phyloP scores from a whole-genome alignment of 176 grass and related monocot genomes.

The Luzula sylvatica region DNA sequence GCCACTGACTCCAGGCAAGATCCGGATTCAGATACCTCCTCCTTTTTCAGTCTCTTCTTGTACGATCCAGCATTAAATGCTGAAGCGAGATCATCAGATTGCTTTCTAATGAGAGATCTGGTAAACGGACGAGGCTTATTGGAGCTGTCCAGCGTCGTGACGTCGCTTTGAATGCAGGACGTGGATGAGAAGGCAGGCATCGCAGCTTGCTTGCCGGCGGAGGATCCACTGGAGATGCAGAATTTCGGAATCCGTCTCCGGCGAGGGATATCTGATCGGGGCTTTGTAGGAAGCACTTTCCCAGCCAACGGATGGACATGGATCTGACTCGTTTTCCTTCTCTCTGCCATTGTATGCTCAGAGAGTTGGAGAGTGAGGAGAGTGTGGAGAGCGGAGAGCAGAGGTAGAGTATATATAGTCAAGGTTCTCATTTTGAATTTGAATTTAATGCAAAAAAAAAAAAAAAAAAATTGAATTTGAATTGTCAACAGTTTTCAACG shows the following conservation, averaged over 20 bases:
- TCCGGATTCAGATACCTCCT: slow-evolving; percentile 2
- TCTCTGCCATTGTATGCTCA: background rate
- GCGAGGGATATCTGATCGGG: slow-evolving; percentile 20
- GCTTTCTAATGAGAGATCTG: slow-evolving; percentile 12
- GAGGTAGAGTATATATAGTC: too few relatives aligned
- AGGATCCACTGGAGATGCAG: background rate
- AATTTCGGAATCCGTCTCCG: slow-evolving; percentile 11
- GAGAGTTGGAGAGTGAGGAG: background rate
- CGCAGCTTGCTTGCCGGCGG: background rate
- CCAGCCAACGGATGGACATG: background rate
- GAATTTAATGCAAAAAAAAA: too few relatives aligned
- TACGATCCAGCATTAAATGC: background rate
- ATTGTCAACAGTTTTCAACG: too few relatives aligned
- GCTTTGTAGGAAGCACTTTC: slow-evolving; percentile 9
- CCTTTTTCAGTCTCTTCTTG: slow-evolving; percentile 9
- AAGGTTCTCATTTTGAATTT: too few relatives aligned
- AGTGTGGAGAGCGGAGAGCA: too few relatives aligned
- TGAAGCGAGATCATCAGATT: slow-evolving; percentile 1
- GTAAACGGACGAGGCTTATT: background rate
- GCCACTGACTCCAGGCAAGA: slow-evolving; percentile 15
- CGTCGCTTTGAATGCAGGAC: slow-evolving; percentile 12
- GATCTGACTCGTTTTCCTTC: background rate
- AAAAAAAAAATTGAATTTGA: too few relatives aligned
- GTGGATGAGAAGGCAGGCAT: slow-evolving; percentile 10
- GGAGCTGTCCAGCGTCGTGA: slow-evolving; percentile 14